Evolutionary conservation across 177 flowering plant genomes (phyloP), one percentile per base, ranked within the genome.

Genomic region (Vitis hybrid): DNA sequence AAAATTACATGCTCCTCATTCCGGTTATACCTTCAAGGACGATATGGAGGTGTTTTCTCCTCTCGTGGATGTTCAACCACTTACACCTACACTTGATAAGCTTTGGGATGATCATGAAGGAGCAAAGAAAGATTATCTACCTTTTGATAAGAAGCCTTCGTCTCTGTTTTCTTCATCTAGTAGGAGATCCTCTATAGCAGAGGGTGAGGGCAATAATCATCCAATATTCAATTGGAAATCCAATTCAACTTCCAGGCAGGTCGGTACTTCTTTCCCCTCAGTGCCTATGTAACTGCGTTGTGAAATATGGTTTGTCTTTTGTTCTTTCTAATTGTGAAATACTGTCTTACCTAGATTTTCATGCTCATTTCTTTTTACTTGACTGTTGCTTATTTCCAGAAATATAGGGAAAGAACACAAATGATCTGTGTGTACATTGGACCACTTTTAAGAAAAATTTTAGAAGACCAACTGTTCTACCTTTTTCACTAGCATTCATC

Each of bases 21-120:
- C 88, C 54, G 77, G 76, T 77, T 83, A 82, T 69, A 86, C 86
- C 77, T 80, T 87, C 72, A 93, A 86, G 84, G 99, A 96, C 75
- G 99, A 94, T 60, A 93, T 96, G 99, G 97, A 93, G 61, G 93
- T 96, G n/a, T 96, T 96, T 74, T 96, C 98, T 64, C 99, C 99
- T 10, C 87, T 96, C 66, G 91, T 91, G 67, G 98, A 95, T 71
- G 98, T 93, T 78, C 92, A 88, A 71, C 97, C 99, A 63, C 86
- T 93, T 68, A 89, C 97, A 20, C 94, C 94, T 5, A 85, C 97
- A 50, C 83, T 90, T 66, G 87, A 89, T 77, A 88, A 86, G 78
- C 50, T 85, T 69, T 89, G 91, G 94, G 84, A 88, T 82, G 88
- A 79, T 58, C 79, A 66, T 68, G 88, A 79, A 9, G 86, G 85